Evolutionary conservation across 2,329 filamentous ascomycete species (phyloP).

Genomic region (Bertia moriformis): DNA sequence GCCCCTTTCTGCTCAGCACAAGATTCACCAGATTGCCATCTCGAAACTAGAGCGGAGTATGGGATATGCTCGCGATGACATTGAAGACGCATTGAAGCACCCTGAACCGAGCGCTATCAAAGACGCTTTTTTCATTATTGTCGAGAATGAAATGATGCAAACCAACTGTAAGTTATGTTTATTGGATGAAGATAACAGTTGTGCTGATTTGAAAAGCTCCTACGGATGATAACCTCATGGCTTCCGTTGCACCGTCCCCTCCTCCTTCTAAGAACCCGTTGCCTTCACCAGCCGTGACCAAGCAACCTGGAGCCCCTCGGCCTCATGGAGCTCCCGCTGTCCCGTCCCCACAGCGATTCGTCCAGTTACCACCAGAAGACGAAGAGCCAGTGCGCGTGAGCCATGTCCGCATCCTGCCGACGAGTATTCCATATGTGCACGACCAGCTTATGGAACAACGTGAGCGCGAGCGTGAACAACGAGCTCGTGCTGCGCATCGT

Average conservation of each 20-base stretch:
- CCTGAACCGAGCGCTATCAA: conserved; percentile 65
- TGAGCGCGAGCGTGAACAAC: background rate
- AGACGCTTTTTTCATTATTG: conserved; percentile 62
- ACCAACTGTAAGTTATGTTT: conserved; percentile 41
- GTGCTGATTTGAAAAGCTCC: conserved; percentile 2
- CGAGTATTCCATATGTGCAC: background rate
- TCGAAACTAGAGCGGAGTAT: conserved; percentile 61
- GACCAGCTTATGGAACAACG: conserved; percentile 1
- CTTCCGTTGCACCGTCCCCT: background rate
- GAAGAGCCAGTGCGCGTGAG: background rate
- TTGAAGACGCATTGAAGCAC: conserved; percentile 56
- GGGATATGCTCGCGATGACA: conserved; percentile 61
- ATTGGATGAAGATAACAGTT: too few relatives aligned
- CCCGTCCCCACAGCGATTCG: background rate
- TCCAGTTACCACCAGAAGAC: background rate
- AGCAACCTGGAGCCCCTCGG: background rate
- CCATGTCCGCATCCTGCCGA: conserved; percentile 1
- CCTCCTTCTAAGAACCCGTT: background rate
- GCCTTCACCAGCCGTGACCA: background rate
- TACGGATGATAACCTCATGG: background rate
- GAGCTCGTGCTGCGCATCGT: background rate
- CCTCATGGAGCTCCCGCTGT: background rate
- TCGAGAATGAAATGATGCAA: conserved; percentile 64
- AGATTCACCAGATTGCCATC: conserved; percentile 54
- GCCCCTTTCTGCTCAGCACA: conserved; percentile 45